A percentile compares a stretch with the other conserved stretches of the same genome.
Conservation (phyloP, 352 stramenopile species). For the Phytophthora colocasiae region DNA sequence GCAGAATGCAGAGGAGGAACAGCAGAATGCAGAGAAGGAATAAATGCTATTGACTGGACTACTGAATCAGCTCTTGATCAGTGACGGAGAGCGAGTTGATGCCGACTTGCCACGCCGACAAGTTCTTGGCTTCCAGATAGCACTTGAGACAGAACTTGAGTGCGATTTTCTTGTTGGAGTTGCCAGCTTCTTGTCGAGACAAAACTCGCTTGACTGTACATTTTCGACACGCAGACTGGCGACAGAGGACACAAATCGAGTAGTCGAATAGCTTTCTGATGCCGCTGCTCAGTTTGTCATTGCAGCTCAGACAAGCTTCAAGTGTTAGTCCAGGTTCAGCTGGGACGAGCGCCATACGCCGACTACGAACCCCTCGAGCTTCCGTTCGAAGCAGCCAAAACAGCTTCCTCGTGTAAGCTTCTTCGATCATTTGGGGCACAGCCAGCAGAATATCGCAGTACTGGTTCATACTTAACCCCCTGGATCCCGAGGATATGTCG, state of each 20-base stretch:
- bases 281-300: neutral
- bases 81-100: too few species aligned
- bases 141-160: neutral
- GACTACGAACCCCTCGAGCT: too few species aligned
- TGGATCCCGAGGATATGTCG: too few species aligned
- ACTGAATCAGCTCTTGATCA: too few species aligned
- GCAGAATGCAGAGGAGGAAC: slow-evolving; percentile 8
- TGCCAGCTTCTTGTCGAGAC: neutral
- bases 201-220: neutral
- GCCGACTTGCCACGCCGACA: neutral
- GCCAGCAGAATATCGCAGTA: neutral
- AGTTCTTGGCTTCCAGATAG: neutral
- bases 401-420: neutral
- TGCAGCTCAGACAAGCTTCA: neutral
- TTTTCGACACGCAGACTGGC: neutral
- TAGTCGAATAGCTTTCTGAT: too few species aligned
- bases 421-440: neutral
- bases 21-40: neutral
- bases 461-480: neutral
- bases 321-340: too few species aligned
- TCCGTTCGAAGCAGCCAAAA: neutral
- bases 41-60: too few species aligned
- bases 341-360: too few species aligned
- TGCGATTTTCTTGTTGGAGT: too few species aligned
- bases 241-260: neutral